Base-by-base conservation (phyloP, 768 basidiomycete genomes). In the Lyophyllum shimeji region DNA sequence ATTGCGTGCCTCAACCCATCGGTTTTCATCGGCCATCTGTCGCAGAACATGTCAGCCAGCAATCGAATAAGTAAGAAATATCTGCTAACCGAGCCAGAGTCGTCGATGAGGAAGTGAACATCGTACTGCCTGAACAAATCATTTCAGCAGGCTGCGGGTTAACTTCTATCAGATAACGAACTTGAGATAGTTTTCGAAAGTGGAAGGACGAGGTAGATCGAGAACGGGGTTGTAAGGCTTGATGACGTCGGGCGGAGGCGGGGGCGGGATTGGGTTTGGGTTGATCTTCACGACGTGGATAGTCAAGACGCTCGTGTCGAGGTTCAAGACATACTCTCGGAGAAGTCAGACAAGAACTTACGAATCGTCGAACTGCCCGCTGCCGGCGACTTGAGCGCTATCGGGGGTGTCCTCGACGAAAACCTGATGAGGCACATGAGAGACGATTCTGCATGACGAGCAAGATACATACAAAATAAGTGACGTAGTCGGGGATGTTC, bases 241-340 rank as follows among this genome's bases (percentile, higher is more conserved):
- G 46, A 52, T 43, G 18, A 53, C 46, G 45, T 55, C 48, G 25
- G 18, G 13, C 15, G 60, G 60, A 43, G 53, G 53, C 1, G 53
- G 53, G 18, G 60, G 60, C 18, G 60, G 60, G 24, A 61, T 61
- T 1, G 17, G 33, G 50, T 61, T 61, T n/a, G 53, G 49, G 42
- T 61, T 61, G 46, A 46, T 59, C 34, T 55, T 55, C 12, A 55
- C 53, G 25, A 55, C 33, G 39, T 55, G 53, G 37, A 55, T 48
- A 17, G 53, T 55, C 21, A 55, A 13, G 25, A 48, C 53, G 24
- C 52, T 53, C 18, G 5, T 15, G 34, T 20, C 42, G 29, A 45
- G 18, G 7, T 12, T n/a, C 5, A 17, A 13, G 31, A 46, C 4
- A 7, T n/a, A 34, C 15, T 13, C 34, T 20, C 8, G 15, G 9